Evolutionary conservation across 345 rosid species (phyloP), one percentile per base, ranked within the genome.

Genomic region (Gossypium turneri): DNA sequence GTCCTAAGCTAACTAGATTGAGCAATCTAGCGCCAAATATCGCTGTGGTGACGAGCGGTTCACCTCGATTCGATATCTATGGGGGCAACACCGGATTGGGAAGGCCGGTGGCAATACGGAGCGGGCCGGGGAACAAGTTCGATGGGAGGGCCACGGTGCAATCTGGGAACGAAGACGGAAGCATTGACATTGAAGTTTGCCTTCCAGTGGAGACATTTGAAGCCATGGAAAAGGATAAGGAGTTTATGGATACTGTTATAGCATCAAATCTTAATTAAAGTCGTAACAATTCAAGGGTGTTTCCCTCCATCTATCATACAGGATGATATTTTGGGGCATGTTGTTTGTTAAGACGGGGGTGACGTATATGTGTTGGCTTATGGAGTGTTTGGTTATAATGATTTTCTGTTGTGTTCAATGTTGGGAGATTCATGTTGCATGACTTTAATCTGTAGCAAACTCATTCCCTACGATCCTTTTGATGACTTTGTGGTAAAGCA

Each of bases 1-100:
- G 29, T 12, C 83, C 80, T 1, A 38, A 16, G 60, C 9, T 61
- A 15, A 0, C 9, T 5, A 48, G 9, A 25, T 12, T 3, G 2
- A 55, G 58, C 24, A 55, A 55, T 7, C 8, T 55, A n/a, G 9
- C 12, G 7, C 4, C 11, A 22, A 55, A n/a, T 55, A 19, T 55
- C 19, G 59, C 24, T 55, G 8, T 56, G 22, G 60, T 56, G 4
- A 20, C 60, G 27, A 56, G 80, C 38, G 80, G 87, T 64, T 86
- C 88, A 0, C 87, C 90, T 0, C n/a, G 90, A 29, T 85, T 82
- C 62, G 15, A 82, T 59, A 79, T 83, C 38, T 86, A 77, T 2
- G 81, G 75, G 0, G 81, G 70, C 10, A 78, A 80, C 3, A 80
- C 85, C 3, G 88, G 86, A n/a, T 87, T 66, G 82, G 85, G 82